Percentiles rank a stretch among this genome's conserved stretches.
These are phyloP conservation scores for Lactarius evosmus DNA, from an alignment of 768 basidiomycete genomes.

Conservation along the genomic window DNA sequence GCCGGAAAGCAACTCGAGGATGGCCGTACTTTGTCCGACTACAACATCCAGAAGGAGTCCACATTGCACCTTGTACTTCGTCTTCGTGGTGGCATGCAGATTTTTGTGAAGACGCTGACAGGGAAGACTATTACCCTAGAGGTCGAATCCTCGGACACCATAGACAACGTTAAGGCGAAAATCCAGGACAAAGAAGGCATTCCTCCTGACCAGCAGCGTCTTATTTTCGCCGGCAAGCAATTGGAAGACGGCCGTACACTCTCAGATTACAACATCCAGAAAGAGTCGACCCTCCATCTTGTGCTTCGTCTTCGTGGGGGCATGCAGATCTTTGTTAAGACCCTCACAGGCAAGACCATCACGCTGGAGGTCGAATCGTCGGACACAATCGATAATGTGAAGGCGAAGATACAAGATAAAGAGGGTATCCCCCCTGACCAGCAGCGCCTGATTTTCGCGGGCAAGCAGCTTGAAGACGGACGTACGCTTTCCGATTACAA, in stretches of 20 bases:
- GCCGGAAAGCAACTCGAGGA: conserved; percentile 96
- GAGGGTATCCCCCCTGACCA: conserved; percentile 85
- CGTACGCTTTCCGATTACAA: conserved; percentile 81
- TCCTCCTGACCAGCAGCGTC: conserved; percentile 83
- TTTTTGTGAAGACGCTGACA: conserved; percentile 78
- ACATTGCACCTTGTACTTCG: conserved; percentile 88
- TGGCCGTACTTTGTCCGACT: conserved; percentile 84
- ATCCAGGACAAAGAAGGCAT: conserved; percentile 94
- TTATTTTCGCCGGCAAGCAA: conserved; percentile 93
- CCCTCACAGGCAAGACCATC: conserved; percentile 87
- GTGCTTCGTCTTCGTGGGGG: conserved; percentile 86
- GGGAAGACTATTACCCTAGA: conserved; percentile 93
- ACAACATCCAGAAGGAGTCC: conserved; percentile 95
- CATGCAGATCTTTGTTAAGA: conserved; percentile 91
- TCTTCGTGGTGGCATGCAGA: conserved; percentile 89
- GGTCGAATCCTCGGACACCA: conserved; percentile 83
- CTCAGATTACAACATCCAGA: conserved; percentile 90
- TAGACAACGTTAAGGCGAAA: conserved; percentile 87
- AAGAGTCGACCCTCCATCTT: conserved; percentile 79
- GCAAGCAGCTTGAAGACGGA: conserved; percentile 93
- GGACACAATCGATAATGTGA: conserved; percentile 91
- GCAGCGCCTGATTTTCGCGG: conserved; percentile 89
- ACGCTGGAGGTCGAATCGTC: conserved; percentile 91
- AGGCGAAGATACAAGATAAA: conserved; percentile 79
- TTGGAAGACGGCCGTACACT: conserved; percentile 88